Base-by-base conservation (phyloP, 2,329 filamentous ascomycete species). In the Diaporthe sp. region DNA sequence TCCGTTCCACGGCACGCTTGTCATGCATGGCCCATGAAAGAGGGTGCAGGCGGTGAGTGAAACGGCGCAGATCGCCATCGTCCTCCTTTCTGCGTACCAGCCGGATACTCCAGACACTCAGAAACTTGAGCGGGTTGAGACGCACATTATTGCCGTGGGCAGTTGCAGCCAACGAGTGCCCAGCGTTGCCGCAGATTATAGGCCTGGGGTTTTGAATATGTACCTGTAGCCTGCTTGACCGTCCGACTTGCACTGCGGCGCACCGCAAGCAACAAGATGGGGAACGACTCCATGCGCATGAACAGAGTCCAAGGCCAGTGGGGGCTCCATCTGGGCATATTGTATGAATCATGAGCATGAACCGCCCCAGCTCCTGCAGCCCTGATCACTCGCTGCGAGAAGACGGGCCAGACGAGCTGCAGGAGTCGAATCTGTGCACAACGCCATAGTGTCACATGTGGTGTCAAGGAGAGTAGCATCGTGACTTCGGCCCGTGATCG, bases 401-500 rank as follows among this genome's bases (percentile, higher is more conserved):
- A 4, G 19, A 65, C 61, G 30, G 42, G 30, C 42, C 22, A 27
- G 44, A 51, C 30, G 32, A 25, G 59, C 59, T 66, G 61, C 47
- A 66, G 63, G 63, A 51, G 63, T 37, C 32, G 63, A 51, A 51
- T 66, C 63, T 66, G 63, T 66, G 63, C 63, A 66, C 63, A 51
- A 44, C 47, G 63, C 63, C 63, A 68, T 68, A 39, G 63, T 68
- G 63, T 68, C 63, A 68, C 63, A 68, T 27, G 63, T 68, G 63
- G 63, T 50, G 63, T 68, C 63, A 37, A 71, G 47, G 30, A 32
- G 56, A 47, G 47, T 61, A 59, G 70, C 56, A 71, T 65, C 70
- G 47, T 71, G 42, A 63, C 56, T 63, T 63, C 56, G 70, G 70
- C 47, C 56, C 56, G 70, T 63, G 70, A 71, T 71, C 56, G 56